Evolutionary conservation across 108 stramenopile species (phyloP).

Genomic region (Skeletonema tropicum): DNA sequence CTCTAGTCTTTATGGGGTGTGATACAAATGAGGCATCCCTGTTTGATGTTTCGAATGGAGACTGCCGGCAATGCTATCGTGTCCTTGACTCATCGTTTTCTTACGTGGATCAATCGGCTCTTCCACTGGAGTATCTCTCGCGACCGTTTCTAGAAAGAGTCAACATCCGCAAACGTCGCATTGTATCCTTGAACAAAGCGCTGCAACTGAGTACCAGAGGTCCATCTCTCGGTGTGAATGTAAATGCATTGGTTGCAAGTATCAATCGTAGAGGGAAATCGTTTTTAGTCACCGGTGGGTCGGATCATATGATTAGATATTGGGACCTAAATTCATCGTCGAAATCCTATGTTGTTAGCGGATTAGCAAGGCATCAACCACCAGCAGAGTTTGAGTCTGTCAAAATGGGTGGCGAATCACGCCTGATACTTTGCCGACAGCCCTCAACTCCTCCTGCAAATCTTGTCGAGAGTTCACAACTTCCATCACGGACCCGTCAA

Average conservation of each 20-base stretch:
- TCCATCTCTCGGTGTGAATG: slow-evolving; percentile 24
- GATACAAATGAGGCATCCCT: slow-evolving; percentile 91
- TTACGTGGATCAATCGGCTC: slow-evolving; percentile 43
- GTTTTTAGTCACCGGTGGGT: slow-evolving; percentile 92
- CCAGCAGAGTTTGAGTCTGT: slow-evolving; percentile 76
- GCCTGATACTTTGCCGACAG: slow-evolving; percentile 80
- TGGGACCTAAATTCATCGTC: slow-evolving; percentile 89
- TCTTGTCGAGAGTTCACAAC: slow-evolving; percentile 53
- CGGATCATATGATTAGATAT: slow-evolving; percentile 81
- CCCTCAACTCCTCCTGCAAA: slow-evolving; percentile 43
- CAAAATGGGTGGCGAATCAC: slow-evolving; percentile 48
- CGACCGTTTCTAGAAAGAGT: slow-evolving; percentile 56
- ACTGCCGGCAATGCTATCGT: slow-evolving; percentile 85
- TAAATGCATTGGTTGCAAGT: slow-evolving; percentile 84
- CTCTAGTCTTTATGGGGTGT: slow-evolving; percentile 86
- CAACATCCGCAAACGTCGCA: slow-evolving; percentile 14
- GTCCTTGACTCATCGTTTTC: slow-evolving; percentile 56
- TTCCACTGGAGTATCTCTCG: slow-evolving; percentile 38
- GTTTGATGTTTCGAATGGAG: slow-evolving; percentile 86
- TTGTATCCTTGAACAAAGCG: slow-evolving; percentile 26
- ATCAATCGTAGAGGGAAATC: slow-evolving; percentile 65
- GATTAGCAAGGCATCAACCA: slow-evolving; percentile 61
- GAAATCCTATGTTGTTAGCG: slow-evolving; percentile 85
- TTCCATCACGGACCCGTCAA: slow-evolving; percentile 43
- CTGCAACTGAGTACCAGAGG: slow-evolving; percentile 26